A percentile compares a stretch with the other conserved stretches of the same genome.
Conservation (phyloP, 768 basidiomycete species). For the Hericium erinaceus region DNA sequence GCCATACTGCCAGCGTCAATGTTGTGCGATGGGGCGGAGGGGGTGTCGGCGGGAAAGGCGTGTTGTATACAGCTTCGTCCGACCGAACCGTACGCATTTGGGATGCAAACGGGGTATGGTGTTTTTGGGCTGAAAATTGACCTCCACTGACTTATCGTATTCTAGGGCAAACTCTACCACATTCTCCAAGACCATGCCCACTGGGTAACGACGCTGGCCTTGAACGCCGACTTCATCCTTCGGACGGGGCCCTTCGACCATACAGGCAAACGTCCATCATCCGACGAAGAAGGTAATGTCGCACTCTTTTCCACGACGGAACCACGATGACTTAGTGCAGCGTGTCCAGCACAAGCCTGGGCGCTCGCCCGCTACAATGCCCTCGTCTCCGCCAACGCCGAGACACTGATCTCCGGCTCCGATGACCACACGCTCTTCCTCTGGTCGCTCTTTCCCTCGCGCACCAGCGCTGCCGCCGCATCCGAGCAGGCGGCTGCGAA, state of each 20-base stretch:
- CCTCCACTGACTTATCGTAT: not conserved
- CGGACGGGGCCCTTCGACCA: constrained; percentile 95
- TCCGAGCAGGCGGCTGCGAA: constrained; percentile 26
- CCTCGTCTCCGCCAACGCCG: constrained; percentile 53
- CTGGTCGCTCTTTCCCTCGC: constrained; percentile 71
- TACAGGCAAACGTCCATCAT: constrained; percentile 63
- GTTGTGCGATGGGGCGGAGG: constrained; percentile 95
- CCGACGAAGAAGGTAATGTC: constrained; percentile 73
- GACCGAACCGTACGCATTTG: constrained; percentile 93
- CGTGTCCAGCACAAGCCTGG: constrained; percentile 54
- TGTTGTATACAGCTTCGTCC: constrained; percentile 91
- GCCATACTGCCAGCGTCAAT: constrained; percentile 91
- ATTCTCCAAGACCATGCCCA: constrained; percentile 93
- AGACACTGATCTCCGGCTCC: constrained; percentile 88
- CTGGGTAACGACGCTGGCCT: constrained; percentile 95
- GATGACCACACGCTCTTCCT: constrained; percentile 98
- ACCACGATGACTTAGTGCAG: not conserved
- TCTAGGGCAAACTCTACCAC: constrained; percentile 76
- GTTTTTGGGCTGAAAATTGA: not conserved
- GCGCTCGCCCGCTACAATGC: constrained; percentile 74
- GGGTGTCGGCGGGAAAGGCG: constrained; percentile 49
- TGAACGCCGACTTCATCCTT: constrained; percentile 92
- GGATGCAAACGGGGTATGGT: constrained; percentile 66
- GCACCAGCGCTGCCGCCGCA: constrained; percentile 23
- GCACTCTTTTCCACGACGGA: not conserved